phyloP scores from a whole-genome alignment of 2,329 filamentous ascomycete genomes.

The Catunica adiposa region DNA sequence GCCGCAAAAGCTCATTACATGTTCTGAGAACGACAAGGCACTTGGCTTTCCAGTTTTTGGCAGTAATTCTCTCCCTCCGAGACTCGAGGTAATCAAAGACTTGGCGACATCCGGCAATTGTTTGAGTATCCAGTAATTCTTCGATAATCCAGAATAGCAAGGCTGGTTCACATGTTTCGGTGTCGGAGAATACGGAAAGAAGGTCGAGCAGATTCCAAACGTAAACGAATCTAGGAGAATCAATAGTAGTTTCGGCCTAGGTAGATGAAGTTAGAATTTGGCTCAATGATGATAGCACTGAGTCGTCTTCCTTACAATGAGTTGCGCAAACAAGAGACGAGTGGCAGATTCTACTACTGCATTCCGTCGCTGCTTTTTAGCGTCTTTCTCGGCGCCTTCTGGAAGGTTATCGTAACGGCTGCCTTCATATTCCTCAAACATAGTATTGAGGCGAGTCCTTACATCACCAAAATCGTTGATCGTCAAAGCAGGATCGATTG shows the following conservation, averaged over 20 bases:
- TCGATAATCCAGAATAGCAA: conserved; percentile 84
- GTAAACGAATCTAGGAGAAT: conserved; percentile 59
- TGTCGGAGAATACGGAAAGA: conserved; percentile 72
- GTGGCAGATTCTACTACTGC: conserved; percentile 71
- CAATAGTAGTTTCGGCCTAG: conserved; percentile 58
- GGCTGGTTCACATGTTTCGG: conserved; percentile 59
- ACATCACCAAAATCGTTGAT: conserved; percentile 47
- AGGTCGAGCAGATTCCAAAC: conserved; percentile 93
- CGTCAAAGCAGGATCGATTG: conserved; percentile 58
- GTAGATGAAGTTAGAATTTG: neutral
- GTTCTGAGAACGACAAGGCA: conserved; percentile 77
- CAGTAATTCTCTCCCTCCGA: conserved; percentile 70
- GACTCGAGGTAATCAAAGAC: conserved; percentile 95
- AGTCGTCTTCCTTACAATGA: conserved; percentile 50
- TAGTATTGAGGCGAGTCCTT: conserved; percentile 26
- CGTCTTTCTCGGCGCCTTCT: conserved; percentile 20
- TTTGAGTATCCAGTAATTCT: conserved; percentile 89
- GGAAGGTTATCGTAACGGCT: conserved; percentile 19
- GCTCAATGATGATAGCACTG: conserved; percentile 21
- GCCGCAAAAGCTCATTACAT: conserved; percentile 86
- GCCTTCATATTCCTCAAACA: conserved; percentile 20
- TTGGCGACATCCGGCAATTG: conserved; percentile 74
- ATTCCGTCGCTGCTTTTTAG: conserved; percentile 34
- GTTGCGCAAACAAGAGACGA: conserved; percentile 60
- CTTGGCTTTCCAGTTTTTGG: conserved; percentile 66